Base-by-base conservation (phyloP, 2,329 filamentous ascomycete species). In the Nigrospora osmanthi region DNA sequence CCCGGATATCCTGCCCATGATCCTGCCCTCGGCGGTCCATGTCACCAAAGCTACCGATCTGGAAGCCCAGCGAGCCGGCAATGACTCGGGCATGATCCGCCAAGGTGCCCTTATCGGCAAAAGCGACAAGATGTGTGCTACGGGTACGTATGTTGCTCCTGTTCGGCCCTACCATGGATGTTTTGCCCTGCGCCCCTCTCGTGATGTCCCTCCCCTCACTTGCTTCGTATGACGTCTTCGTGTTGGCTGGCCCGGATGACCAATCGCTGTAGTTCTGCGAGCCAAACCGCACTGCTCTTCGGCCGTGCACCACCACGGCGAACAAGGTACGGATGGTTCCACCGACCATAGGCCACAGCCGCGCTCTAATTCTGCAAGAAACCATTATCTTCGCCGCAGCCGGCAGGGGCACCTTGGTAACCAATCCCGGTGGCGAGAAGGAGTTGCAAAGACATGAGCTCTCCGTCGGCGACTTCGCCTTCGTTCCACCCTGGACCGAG, bases 401-500 rank as follows among this genome's bases (percentile, higher is more conserved):
- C 2, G 83, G 85, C 12, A 70, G 70, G 43, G 81, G 83, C 6
- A 65, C 73, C 13, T 69, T 88, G 10, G 70, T 85, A 3, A 81
- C 75, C 0, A 72, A 72, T 43, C 69, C 79, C 16, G 70, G 73
- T 36, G 73, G 78, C 12, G 73, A 72, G 39, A 66, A 66, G 32
- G 64, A 70, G 30, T 59, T 72, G 1, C 74, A 75, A 49, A 72
- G 75, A 32, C 72, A 83, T 49, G 66, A 76, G 15, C 68, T 89
- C 7, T 61, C 62, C 1, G 70, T 78, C 0, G 84, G 85, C 0
- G 83, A 87, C 58, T 88, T 85, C 60, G 82, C 81, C 3, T 71
- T 86, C 44, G 75, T 88, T 12, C 84, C 84, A 0, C 76, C 82
- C 0, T 86, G 75, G 71, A 78, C 79, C 0, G 83, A 88, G 58